Base-by-base conservation (phyloP, 2,329 filamentous ascomycete species). In the Amauroascus verrucosus region DNA sequence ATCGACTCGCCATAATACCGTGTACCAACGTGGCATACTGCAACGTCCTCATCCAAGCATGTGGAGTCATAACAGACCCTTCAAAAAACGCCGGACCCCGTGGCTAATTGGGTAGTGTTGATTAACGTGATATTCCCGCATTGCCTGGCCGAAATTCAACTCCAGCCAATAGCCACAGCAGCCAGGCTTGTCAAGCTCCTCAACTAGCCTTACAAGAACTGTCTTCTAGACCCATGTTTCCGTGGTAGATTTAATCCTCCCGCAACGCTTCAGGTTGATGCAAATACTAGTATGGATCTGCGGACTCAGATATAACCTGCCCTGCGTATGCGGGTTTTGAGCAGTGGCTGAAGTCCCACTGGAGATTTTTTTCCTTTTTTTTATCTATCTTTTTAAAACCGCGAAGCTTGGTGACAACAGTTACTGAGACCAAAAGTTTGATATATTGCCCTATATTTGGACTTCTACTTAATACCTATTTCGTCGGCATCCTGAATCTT, bases 31-130 rank as follows among this genome's bases (percentile, higher is more conserved):
- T 50, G 48, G 37, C 38, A 43, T 41, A 50, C 48, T 14, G 48
- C 48, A 43, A 32, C 48, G 38, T 50, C 43, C 47, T 24, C 48
- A 26, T 26, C 24, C 48, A 52, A 38, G 40, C 40, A 52, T 52
- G 50, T 52, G 50, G 50, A 52, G 41, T 52, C 50, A 22, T 40
- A 22, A 46, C 20, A 28, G 26, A 33, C n/a, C 28, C 43, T 40
- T 52, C 45, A 1, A 52, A 52, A 52, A 45, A 28, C 43, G 32
- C 40, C 50, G 50, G 50, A 52, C 40, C n/a, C 32, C 30, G 26
- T 28, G 50, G 50, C 50, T 52, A 52, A 46, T 38, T 52, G 50
- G 41, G 41, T 52, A 46, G 50, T 22, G 50, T 38, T 22, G 50
- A 52, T 30, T 52, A 37, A 38, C n/a, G 16, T 46, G 41, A 38